Evolutionary conservation across 2,329 filamentous ascomycete species (phyloP).

Genomic region (Pseudocercospora fijiensis): DNA sequence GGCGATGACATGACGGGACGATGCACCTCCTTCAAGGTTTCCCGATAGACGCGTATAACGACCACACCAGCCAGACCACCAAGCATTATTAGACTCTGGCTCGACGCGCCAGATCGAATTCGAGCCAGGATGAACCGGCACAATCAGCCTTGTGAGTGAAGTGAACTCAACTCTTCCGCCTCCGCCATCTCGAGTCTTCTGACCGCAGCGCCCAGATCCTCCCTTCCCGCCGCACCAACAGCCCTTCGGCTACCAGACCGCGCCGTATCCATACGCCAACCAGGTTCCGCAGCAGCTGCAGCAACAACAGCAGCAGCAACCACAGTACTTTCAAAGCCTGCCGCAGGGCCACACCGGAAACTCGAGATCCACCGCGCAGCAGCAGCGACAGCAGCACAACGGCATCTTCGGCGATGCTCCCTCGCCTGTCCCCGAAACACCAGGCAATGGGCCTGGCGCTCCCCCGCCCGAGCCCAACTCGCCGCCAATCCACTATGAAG

Average conservation of each 20-base stretch:
- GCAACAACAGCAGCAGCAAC: constrained; percentile 14
- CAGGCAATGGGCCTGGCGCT: constrained; percentile 31
- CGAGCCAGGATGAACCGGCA: constrained; percentile 8
- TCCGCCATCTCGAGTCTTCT: not conserved
- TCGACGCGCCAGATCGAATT: not conserved
- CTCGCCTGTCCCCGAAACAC: constrained; percentile 18
- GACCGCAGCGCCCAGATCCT: constrained; percentile 1
- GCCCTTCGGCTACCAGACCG: constrained; percentile 11
- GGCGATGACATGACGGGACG: no score
- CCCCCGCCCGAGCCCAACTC: constrained; percentile 29
- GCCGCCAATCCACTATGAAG: constrained; percentile 26
- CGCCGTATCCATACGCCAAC: constrained; percentile 9
- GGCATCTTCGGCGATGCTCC: constrained; percentile 11
- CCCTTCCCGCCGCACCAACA: constrained; percentile 5
- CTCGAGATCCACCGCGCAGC: constrained; percentile 1
- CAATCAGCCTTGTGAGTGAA: constrained; percentile 6
- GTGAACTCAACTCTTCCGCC: no score
- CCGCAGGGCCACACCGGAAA: constrained; percentile 13
- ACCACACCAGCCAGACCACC: constrained; percentile 6
- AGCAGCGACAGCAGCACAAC: constrained; percentile 19
- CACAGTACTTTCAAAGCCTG: constrained; percentile 21
- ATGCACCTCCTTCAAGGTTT: not conserved
- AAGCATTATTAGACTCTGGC: constrained; percentile 3
- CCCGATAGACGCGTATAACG: not conserved
- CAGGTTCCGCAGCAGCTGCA: constrained; percentile 8